phyloP scores from a whole-genome alignment of 2,329 filamentous ascomycete species.

The Alternaria ventricosa region DNA sequence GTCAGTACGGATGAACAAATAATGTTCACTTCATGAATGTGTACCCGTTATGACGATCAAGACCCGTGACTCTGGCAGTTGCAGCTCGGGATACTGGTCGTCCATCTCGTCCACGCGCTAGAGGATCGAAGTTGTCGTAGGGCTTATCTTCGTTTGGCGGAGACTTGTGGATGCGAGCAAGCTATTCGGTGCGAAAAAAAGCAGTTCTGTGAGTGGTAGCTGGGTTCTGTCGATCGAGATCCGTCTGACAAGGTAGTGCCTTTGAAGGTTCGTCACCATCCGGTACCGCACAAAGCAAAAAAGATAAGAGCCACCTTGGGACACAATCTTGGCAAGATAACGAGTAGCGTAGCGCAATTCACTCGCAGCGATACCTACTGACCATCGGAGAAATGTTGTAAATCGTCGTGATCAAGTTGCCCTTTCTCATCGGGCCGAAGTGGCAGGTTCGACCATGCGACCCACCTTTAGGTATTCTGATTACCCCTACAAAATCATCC shows the following conservation, averaged over 20 bases:
- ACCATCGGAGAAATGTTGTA: not conserved
- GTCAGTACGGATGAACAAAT: not conserved
- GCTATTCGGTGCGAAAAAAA: not conserved
- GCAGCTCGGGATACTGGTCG: constrained; percentile 36
- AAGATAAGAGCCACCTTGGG: constrained; percentile 10
- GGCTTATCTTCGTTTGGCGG: not conserved
- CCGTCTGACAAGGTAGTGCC: constrained; percentile 1
- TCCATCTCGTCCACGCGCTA: constrained; percentile 28
- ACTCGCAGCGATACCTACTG: not conserved
- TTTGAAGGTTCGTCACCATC: constrained; percentile 8
- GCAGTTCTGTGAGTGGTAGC: not conserved
- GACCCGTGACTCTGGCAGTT: constrained; percentile 75
- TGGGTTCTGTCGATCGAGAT: not conserved
- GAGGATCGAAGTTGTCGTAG: not conserved
- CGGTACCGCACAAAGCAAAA: constrained; percentile 15
- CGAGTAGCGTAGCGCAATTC: constrained; percentile 2
- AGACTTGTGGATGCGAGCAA: not conserved
- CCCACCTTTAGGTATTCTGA: constrained; percentile 21
- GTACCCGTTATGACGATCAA: constrained; percentile 87
- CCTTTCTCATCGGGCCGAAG: constrained; percentile 25
- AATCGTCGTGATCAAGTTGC: constrained; percentile 11
- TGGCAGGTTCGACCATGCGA: constrained; percentile 8
- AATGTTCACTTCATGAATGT: constrained; percentile 11
- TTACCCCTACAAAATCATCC: constrained; percentile 42
- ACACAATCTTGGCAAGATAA: constrained; percentile 6